Percentiles rank a stretch among this genome's conserved stretches.
These are phyloP conservation scores for Pilasporangium apinafurcum DNA, from an alignment of 352 stramenopile species.

Conservation along the genomic window DNA sequence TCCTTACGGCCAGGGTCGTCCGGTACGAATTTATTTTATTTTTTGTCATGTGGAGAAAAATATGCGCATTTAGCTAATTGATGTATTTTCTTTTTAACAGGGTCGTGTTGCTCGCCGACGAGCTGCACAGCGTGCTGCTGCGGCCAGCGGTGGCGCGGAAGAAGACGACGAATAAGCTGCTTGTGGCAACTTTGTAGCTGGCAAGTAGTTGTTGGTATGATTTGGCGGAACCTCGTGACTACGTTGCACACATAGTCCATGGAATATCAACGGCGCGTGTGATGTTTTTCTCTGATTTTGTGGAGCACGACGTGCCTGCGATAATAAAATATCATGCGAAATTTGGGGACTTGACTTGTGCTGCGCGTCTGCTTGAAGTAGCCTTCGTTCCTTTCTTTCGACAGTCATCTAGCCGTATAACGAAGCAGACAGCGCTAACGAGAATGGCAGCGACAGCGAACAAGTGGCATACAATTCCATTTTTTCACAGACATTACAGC, in stretches of 20 bases:
- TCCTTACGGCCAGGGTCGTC: slow-evolving; percentile 96
- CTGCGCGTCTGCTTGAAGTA: no score
- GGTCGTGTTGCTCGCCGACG: slow-evolving; percentile 95
- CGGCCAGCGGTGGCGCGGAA: slow-evolving; percentile 75
- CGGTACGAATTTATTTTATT: slow-evolving; percentile 24
- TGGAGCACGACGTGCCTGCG: slow-evolving; percentile 11
- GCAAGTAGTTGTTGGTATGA: slow-evolving; percentile 10
- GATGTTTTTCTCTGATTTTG: background rate
- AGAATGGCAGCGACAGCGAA: no score
- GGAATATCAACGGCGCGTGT: slow-evolving; percentile 12
- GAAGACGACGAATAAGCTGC: slow-evolving; percentile 78
- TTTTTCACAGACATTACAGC: background rate
- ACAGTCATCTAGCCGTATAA: no score
- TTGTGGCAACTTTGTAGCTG: slow-evolving; percentile 10
- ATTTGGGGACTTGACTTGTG: slow-evolving; percentile 77
- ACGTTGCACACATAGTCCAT: slow-evolving; percentile 18
- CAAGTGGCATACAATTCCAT: background rate
- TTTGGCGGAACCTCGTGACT: background rate
- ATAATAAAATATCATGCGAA: slow-evolving; percentile 84
- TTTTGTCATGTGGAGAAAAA: no score
- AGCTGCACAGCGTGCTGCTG: slow-evolving; percentile 90
- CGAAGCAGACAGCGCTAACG: no score
- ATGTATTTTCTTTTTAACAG: slow-evolving; percentile 10
- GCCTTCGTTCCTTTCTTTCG: no score
- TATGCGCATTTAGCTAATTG: background rate